These are phyloP conservation scores for Fusarium burgessii DNA, from an alignment of 2,329 filamentous ascomycete species.

Conservation along the genomic window DNA sequence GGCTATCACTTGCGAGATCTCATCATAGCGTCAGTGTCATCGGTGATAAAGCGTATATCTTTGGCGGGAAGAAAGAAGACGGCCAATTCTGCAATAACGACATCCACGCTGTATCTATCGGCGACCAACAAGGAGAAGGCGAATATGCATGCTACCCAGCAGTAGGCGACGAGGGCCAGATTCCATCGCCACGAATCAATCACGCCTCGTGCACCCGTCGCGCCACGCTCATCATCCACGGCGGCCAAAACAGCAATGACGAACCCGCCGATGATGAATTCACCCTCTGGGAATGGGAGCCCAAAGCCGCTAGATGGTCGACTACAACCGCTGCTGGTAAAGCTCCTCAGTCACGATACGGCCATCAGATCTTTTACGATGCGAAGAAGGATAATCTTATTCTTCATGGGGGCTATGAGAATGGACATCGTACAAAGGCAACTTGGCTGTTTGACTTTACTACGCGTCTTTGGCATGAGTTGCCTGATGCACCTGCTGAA, in stretches of 20 bases:
- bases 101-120: conserved; percentile 23
- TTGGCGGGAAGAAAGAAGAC: conserved; percentile 32
- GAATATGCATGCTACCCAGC: conserved; percentile 41
- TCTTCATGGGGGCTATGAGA: conserved; percentile 29
- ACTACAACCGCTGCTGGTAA: conserved; percentile 24
- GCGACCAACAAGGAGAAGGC: neutral
- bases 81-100: conserved; percentile 32
- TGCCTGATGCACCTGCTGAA: conserved; percentile 18
- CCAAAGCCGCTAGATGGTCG: conserved; percentile 14
- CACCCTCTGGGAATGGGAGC: conserved; percentile 35
- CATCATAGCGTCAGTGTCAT: conserved; percentile 35
- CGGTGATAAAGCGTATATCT: conserved; percentile 32
- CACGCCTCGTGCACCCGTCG: conserved; percentile 34
- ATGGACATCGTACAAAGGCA: neutral
- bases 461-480: conserved; percentile 19
- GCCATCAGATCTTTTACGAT: conserved; percentile 33
- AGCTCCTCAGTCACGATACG: conserved; percentile 2
- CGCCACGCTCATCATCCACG: conserved; percentile 25
- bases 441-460: conserved; percentile 40
- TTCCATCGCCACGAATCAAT: conserved; percentile 5
- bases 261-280: conserved; percentile 25
- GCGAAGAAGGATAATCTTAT: conserved; percentile 25
- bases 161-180: conserved; percentile 11
- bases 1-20: conserved; percentile 30
- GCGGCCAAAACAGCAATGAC: conserved; percentile 14